phyloP scores from a whole-genome alignment of 257 asterid genomes.

The Forsythia suspensa region DNA sequence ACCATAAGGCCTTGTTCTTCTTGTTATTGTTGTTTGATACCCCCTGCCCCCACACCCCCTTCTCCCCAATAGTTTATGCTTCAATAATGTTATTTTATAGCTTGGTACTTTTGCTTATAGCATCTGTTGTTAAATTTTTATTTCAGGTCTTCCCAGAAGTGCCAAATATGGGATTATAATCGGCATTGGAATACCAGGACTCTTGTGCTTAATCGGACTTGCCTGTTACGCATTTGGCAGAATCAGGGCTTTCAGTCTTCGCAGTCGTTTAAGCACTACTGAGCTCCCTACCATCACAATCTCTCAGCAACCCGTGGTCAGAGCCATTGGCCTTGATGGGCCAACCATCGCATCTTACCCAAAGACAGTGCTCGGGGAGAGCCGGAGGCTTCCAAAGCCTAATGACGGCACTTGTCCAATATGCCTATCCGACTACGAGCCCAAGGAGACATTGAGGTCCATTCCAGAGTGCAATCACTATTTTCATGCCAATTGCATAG shows the following conservation, averaged over 20 bases:
- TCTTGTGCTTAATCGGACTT: conserved; percentile 58
- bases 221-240: conserved; percentile 43
- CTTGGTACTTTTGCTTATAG: not conserved
- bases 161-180: conserved; percentile 66
- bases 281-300: conserved; percentile 28
- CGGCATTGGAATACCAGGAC: conserved; percentile 73
- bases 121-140: not conserved
- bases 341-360: conserved; percentile 78
- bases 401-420: conserved; percentile 64
- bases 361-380: conserved; percentile 63
- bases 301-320: conserved; percentile 25
- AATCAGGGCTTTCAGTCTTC: conserved; percentile 18
- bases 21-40: not conserved
- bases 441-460: conserved; percentile 63
- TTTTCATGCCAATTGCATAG: conserved; percentile 69
- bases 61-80: not conserved
- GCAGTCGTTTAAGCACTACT: conserved; percentile 22
- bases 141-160: conserved; percentile 64
- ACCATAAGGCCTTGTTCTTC: not conserved
- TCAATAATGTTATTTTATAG: not conserved
- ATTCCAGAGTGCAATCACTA: conserved; percentile 84
- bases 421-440: conserved; percentile 66
- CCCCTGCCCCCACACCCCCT: no score
- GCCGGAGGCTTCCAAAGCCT: conserved; percentile 60
- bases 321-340: conserved; percentile 54